A percentile compares a stretch with the other conserved stretches of the same genome.
phyloP scores from a whole-genome alignment of 1,139 yeast genomes.

The Suhomyces ambrosiae region DNA sequence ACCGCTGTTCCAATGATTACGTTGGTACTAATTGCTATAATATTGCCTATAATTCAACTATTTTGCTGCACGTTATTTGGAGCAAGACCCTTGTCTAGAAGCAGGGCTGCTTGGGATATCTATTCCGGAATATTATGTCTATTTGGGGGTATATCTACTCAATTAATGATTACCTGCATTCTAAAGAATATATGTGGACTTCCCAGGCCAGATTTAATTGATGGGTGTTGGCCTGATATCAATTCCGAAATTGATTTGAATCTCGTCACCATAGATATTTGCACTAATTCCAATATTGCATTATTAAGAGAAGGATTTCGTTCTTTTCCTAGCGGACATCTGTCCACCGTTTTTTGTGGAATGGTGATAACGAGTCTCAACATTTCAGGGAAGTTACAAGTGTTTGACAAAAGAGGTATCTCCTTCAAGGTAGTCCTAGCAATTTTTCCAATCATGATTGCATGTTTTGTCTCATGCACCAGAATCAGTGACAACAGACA shows the following conservation, averaged over 20 bases:
- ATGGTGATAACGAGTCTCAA: conserved; percentile 41
- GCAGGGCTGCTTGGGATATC: conserved; percentile 45
- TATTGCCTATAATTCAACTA: conserved; percentile 37
- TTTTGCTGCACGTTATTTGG: conserved; percentile 24
- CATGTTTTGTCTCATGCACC: conserved; percentile 43
- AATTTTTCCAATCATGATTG: conserved; percentile 38
- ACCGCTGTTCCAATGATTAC: conserved; percentile 37
- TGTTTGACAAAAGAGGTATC: conserved; percentile 40
- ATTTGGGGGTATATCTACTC: conserved; percentile 43
- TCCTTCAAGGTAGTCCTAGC: conserved; percentile 38
- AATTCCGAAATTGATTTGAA: conserved; percentile 17
- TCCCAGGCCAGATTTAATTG: conserved; percentile 51
- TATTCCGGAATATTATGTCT: conserved; percentile 40
- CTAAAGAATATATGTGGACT: conserved; percentile 48
- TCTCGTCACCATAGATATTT: conserved; percentile 37
- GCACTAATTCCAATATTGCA: conserved; percentile 30
- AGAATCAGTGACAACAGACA: conserved; percentile 54
- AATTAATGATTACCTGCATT: conserved; percentile 42
- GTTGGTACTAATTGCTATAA: conserved; percentile 14
- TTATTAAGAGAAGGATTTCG: conserved; percentile 49
- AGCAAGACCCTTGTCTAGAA: conserved; percentile 17
- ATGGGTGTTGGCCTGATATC: conserved; percentile 41
- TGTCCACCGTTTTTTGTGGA: conserved; percentile 50
- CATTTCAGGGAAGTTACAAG: conserved; percentile 38
- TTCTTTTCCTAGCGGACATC: conserved; percentile 56